Percentiles rank a stretch among this genome's conserved stretches.
Evolutionary conservation across 495 filamentous ascomycete species (phyloP).

Genomic region (Aspergillus haitiensis): DNA sequence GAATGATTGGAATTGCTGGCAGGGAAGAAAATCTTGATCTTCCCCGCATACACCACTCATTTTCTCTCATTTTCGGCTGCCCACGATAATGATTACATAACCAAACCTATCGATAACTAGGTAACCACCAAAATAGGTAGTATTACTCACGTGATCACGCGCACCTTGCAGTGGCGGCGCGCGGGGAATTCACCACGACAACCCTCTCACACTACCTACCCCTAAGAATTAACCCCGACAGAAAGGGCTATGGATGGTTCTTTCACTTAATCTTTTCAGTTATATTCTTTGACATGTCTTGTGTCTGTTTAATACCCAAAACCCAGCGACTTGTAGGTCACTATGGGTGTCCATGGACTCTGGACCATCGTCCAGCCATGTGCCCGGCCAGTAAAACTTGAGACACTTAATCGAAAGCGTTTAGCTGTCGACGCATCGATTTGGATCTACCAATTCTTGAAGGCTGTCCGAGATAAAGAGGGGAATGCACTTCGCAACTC

Average conservation of each 20-base stretch:
- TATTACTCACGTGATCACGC: conserved; percentile 28
- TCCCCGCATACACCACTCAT: conserved; percentile 23
- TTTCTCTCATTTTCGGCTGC: conserved; percentile 11
- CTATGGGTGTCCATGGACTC: conserved; percentile 96
- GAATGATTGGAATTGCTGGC: conserved; percentile 3
- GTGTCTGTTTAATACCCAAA: conserved; percentile 1
- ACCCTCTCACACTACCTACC: not conserved
- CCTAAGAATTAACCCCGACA: too few relatives aligned
- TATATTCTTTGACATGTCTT: conserved; percentile 10
- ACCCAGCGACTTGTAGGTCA: conserved; percentile 20
- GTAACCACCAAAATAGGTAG: conserved; percentile 20
- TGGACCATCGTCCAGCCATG: conserved; percentile 94
- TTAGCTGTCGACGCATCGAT: conserved; percentile 97
- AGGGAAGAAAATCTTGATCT: conserved; percentile 18
- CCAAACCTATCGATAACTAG: not conserved
- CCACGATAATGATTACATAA: conserved; percentile 28
- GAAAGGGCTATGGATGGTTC: too few relatives aligned
- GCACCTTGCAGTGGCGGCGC: conserved; percentile 22
- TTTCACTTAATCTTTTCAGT: not conserved
- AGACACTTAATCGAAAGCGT: conserved; percentile 91
- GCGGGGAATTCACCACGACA: conserved; percentile 1
- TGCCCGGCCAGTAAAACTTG: conserved; percentile 81
- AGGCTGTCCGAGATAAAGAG: conserved; percentile 97
- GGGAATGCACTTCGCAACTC: conserved; percentile 94
- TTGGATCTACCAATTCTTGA: conserved; percentile 99